Evolutionary conservation across 192 early-diverging fungal species (phyloP).

Genomic region (Coemansia erecta): DNA sequence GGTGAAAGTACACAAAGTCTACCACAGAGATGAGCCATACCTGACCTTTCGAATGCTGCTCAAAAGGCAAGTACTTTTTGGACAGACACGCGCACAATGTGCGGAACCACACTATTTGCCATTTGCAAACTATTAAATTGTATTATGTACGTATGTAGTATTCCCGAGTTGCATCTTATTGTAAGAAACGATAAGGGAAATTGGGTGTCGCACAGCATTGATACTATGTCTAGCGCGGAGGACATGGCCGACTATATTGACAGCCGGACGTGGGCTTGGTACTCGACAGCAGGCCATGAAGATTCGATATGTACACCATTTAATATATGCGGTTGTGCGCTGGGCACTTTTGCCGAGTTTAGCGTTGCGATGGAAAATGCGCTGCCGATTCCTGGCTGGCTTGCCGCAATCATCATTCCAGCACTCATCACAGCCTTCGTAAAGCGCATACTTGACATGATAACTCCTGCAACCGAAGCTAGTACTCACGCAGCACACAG

Average conservation of each 20-base stretch:
- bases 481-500: too few relatives aligned
- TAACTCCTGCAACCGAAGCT: background rate
- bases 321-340: slow-evolving; percentile 32
- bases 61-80: slow-evolving; percentile 19
- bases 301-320: slow-evolving; percentile 38
- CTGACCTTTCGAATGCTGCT: slow-evolving; percentile 43
- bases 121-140: slow-evolving; percentile 1
- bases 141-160: slow-evolving; percentile 13
- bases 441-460: slow-evolving; percentile 37
- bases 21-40: slow-evolving; percentile 36
- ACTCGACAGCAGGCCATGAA: background rate
- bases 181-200: slow-evolving; percentile 14
- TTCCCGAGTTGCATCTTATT: slow-evolving; percentile 38
- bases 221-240: slow-evolving; percentile 1
- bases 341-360: slow-evolving; percentile 36
- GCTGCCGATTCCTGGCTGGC: slow-evolving; percentile 46
- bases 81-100: background rate
- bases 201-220: slow-evolving; percentile 33
- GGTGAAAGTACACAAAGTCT: slow-evolving; percentile 30
- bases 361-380: slow-evolving; percentile 20
- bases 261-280: slow-evolving; percentile 6
- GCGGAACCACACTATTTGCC: background rate
- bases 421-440: slow-evolving; percentile 33
- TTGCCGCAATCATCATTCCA: slow-evolving; percentile 41
- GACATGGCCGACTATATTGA: slow-evolving; percentile 27